A percentile compares a stretch with the other conserved stretches of the same genome.
Evolutionary conservation across 2,329 filamentous ascomycete genomes (phyloP).

Genomic region (Aspergillus novoparasiticus): DNA sequence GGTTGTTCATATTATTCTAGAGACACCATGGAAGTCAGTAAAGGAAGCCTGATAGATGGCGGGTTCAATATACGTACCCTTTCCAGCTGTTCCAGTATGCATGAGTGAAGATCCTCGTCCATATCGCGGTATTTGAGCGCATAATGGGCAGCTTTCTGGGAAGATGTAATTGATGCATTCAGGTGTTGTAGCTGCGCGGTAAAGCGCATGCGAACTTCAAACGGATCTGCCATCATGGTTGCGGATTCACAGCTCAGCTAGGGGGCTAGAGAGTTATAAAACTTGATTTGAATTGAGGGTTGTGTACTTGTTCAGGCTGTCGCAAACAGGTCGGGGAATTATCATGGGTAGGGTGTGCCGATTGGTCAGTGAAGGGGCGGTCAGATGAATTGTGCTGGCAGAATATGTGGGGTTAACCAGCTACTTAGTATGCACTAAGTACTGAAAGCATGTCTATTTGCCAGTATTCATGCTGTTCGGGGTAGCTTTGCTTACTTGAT

Average conservation of each 20-base stretch:
- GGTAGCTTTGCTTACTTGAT: not conserved
- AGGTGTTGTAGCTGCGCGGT: slow-evolving; percentile 86
- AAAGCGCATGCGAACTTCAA: slow-evolving; percentile 98
- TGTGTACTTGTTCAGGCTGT: not conserved
- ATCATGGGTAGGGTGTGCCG: not conserved
- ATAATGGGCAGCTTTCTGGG: slow-evolving; percentile 92
- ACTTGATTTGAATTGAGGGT: not conserved
- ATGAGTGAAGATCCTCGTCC: slow-evolving; percentile 96
- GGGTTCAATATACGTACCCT: slow-evolving; percentile 54
- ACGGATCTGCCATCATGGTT: slow-evolving; percentile 75
- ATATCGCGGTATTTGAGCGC: slow-evolving; percentile 91
- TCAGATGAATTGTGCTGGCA: slow-evolving; percentile 23
- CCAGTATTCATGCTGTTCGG: not conserved
- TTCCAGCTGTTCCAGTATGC: slow-evolving; percentile 94
- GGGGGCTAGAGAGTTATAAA: not conserved
- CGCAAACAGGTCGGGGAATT: not conserved
- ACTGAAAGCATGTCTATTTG: not conserved
- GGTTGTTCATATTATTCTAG: slow-evolving; percentile 91
- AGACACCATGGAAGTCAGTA: not conserved
- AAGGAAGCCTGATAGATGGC: not conserved
- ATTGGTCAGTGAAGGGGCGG: slow-evolving; percentile 19
- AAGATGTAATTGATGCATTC: slow-evolving; percentile 84
- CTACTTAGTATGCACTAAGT: not conserved
- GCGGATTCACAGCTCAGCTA: not conserved
- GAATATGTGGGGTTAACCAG: slow-evolving; percentile 22